Evolutionary conservation across 2,329 filamentous ascomycete genomes (phyloP), one percentile per base, ranked within the genome.

Genomic region (Clarireedia paspali): DNA sequence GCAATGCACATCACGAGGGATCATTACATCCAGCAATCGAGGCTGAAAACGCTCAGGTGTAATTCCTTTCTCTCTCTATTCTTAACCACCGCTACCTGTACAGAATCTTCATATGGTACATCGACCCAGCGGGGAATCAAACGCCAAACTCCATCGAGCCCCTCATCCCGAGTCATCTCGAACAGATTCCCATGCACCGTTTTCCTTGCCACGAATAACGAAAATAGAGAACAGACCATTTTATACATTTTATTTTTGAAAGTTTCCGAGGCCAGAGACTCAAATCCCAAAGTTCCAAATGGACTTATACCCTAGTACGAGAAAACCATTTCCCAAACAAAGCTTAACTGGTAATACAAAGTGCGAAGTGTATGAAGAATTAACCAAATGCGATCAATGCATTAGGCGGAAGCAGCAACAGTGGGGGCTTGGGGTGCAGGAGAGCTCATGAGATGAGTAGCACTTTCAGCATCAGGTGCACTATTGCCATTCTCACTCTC

Each of bases 401-500:
- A 38, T 40, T 49, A 59, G 34, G 56, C 44, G 23, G 27, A 54
- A 40, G 57, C 50, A 54, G 51, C 34, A 27, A 56, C 38, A n/a
- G 62, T 48, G 27, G 57, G 47, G 36, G 61, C 36, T 7, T 48
- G 55, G 26, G 70, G 69, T 50, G 75, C 74, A 14, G 81, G 80
- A 44, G 80, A 80, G 63, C 77, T 79, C 17, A 75, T 63, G 17
- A 59, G 49, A 34, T 62, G 55, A 44, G 73, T 74, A 54, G 77
- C 78, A 64, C 80, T 84, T 61, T 85, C 83, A 64, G 81, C 81
- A 36, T 77, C 75, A 50, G 83, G 70, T 20, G 76, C 81, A 62
- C 78, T 83, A 70, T 78, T 75, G 63, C 81, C 84, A 71, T 80
- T 76, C 63, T 80, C 79, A 27, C 66, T 82, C 64, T 78, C 78